These are phyloP conservation scores for Leptosphaerulina australis DNA, from an alignment of 2,329 filamentous ascomycete genomes.

Conservation along the genomic window DNA sequence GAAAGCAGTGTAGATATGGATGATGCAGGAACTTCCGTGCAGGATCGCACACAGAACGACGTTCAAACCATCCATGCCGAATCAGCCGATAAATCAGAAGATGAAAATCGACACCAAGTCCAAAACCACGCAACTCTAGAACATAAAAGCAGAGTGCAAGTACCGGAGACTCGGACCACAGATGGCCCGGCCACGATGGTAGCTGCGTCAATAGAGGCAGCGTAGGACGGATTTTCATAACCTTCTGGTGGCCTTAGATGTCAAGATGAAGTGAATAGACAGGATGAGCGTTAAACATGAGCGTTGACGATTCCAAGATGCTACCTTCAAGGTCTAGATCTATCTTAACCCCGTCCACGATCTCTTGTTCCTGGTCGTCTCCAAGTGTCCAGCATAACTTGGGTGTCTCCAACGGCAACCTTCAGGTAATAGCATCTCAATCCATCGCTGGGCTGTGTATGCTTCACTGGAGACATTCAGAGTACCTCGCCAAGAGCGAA, in stretches of 20 bases:
- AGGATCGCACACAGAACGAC: background rate
- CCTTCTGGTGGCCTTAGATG: background rate
- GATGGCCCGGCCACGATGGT: background rate
- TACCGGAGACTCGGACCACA: constrained; percentile 4
- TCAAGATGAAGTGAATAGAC: too few relatives aligned
- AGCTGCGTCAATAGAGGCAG: background rate
- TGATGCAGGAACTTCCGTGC: constrained; percentile 2
- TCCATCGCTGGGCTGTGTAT: too few relatives aligned
- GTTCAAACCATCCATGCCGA: background rate
- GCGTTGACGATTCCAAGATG: too few relatives aligned
- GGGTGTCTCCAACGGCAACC: too few relatives aligned
- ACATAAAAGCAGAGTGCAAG: background rate
- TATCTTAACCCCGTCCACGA: too few relatives aligned
- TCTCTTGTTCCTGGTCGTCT: too few relatives aligned
- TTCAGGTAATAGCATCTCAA: too few relatives aligned
- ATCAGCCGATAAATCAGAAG: background rate
- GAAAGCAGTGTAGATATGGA: constrained; percentile 35
- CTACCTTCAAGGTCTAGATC: too few relatives aligned
- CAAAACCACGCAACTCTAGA: background rate
- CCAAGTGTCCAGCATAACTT: too few relatives aligned
- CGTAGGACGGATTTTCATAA: background rate
- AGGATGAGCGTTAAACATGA: too few relatives aligned
- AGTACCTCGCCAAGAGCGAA: too few relatives aligned
- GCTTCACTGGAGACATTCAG: too few relatives aligned
- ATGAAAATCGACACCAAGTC: background rate